Percentiles rank a stretch among this genome's conserved stretches.
phyloP scores from a whole-genome alignment of 2,329 filamentous ascomycete species.

The Trichoderma semiorbis region DNA sequence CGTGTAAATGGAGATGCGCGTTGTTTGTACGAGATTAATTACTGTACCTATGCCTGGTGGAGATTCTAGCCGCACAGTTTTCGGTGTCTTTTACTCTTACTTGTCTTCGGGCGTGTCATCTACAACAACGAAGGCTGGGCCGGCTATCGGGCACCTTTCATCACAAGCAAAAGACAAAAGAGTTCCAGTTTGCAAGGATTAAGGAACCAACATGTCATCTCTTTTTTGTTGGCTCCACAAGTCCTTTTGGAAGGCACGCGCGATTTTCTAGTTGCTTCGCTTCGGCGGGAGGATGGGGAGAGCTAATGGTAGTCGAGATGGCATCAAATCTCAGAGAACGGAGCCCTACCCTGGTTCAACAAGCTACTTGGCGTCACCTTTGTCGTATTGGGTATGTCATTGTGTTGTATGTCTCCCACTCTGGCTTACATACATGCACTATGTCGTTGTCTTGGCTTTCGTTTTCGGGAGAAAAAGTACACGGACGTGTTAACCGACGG shows the following conservation, averaged over 20 bases:
- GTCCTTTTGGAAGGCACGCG: background rate
- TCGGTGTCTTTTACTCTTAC: background rate
- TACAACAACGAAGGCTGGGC: background rate
- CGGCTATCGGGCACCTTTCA: background rate
- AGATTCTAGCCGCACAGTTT: background rate
- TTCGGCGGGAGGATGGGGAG: background rate
- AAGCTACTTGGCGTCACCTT: background rate
- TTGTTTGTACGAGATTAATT: background rate
- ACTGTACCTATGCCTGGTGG: background rate
- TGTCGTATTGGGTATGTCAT: background rate
- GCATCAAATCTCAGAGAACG: background rate
- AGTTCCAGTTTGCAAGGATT: background rate
- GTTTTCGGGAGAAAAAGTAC: background rate
- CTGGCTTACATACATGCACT: background rate
- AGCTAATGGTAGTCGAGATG: background rate
- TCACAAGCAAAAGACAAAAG: background rate
- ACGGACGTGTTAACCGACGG: background rate
- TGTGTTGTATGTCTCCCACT: background rate
- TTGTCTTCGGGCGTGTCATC: background rate
- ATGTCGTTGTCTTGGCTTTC: background rate
- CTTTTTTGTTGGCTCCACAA: background rate
- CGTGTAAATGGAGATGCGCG: background rate
- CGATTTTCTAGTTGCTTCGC: background rate
- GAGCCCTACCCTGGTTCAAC: background rate
- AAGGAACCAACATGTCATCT: background rate